Conservation (phyloP, 1,284 basidiomycete species). For the Malassezia obtusa region DNA sequence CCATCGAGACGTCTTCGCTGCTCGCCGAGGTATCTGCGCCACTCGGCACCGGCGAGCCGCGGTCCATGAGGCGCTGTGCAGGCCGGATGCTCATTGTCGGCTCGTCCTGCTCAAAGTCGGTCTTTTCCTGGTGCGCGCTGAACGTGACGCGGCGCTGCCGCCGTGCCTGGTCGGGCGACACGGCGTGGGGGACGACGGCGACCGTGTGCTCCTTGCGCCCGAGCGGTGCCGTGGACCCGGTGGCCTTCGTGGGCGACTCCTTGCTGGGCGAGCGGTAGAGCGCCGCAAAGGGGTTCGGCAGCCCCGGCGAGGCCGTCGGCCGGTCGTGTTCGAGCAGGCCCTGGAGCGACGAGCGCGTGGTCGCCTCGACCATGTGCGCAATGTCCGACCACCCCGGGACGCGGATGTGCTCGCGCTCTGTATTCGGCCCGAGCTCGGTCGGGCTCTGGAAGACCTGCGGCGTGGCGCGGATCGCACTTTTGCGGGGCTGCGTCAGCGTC, state of each 20-base stretch:
- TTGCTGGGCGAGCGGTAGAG: constrained; percentile 14
- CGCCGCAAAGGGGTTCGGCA: constrained; percentile 15
- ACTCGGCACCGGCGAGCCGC: constrained; percentile 3
- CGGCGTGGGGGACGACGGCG: not conserved
- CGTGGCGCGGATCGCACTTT: constrained; percentile 33
- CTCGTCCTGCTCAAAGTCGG: constrained; percentile 25
- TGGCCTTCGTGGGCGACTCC: not conserved
- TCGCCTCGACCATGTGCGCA: not conserved
- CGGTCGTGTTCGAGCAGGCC: not conserved
- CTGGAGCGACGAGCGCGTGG: constrained; percentile 2
- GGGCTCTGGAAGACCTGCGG: constrained; percentile 37
- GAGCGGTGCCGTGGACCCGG: not conserved
- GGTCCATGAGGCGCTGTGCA: constrained; percentile 6
- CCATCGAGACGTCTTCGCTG: constrained; percentile 6
- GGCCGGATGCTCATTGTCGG: constrained; percentile 26
- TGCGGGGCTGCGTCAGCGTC: constrained; percentile 19
- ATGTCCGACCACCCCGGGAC: not conserved
- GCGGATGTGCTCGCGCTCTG: constrained; percentile 14
- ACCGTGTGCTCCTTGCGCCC: constrained; percentile 5
- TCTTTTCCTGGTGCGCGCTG: constrained; percentile 15
- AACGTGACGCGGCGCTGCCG: constrained; percentile 23
- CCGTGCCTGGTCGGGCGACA: not conserved
- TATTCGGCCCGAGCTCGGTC: constrained; percentile 30
- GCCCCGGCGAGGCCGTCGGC: constrained; percentile 9
- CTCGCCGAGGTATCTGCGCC: not conserved